Evolutionary conservation across 768 basidiomycete species (phyloP).

Genomic region (Rossbeevera mucosa): DNA sequence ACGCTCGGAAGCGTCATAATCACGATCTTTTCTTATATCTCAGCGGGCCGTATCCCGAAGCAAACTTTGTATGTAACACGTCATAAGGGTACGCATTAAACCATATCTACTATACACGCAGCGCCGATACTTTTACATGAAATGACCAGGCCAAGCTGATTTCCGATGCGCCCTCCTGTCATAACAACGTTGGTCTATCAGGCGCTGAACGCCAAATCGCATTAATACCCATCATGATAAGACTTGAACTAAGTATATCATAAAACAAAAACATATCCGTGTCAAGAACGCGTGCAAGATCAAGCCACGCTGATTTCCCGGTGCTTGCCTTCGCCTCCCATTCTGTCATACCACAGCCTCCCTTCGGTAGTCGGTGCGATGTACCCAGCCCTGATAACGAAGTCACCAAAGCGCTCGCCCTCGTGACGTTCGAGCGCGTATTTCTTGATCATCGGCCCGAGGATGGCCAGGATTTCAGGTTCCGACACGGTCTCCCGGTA

Average conservation of each 20-base stretch:
- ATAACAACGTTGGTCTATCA: not conserved
- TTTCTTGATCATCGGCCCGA: slow-evolving; percentile 89
- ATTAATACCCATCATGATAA: not conserved
- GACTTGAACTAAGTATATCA: not conserved
- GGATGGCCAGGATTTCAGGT: slow-evolving; percentile 85
- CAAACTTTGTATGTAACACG: too few relatives aligned
- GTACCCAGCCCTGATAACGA: slow-evolving; percentile 86
- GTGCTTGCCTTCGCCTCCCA: slow-evolving; percentile 72
- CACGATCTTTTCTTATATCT: not conserved
- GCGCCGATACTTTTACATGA: not conserved
- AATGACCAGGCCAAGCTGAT: too few relatives aligned
- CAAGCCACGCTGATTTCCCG: slow-evolving; percentile 28
- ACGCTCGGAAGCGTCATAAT: not conserved
- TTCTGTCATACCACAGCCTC: slow-evolving; percentile 79
- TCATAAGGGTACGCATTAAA: too few relatives aligned
- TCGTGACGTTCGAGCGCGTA: slow-evolving; percentile 84
- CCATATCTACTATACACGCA: too few relatives aligned
- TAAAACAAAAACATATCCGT: not conserved
- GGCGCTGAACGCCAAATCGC: not conserved
- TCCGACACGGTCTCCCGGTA: slow-evolving; percentile 89
- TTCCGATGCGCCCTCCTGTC: too few relatives aligned
- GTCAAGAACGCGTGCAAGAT: not conserved
- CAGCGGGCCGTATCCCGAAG: not conserved
- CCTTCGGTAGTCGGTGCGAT: slow-evolving; percentile 83
- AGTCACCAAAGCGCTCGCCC: slow-evolving; percentile 94